Conservation (phyloP, 495 filamentous ascomycete species). For the Podospora bellae-mahoneyi region DNA sequence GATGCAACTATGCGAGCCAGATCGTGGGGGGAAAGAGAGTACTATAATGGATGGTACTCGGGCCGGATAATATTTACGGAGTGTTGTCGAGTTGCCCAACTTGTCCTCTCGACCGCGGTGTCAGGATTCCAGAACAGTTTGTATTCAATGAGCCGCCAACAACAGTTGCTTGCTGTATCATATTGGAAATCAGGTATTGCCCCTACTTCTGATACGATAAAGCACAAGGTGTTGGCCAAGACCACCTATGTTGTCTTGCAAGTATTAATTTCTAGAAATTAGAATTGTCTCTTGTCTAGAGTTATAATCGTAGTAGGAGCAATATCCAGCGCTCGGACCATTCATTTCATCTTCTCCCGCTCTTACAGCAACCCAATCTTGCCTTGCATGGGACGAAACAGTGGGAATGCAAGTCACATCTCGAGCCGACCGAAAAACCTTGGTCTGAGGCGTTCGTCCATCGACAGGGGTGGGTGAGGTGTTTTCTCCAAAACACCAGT, state of each 20-base stretch:
- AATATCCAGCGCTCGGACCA: conserved; percentile 1
- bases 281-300: background rate
- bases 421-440: conserved; percentile 6
- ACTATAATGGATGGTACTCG: background rate
- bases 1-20: background rate
- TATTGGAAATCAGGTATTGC: background rate
- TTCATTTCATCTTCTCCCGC: conserved; percentile 6
- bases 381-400: conserved; percentile 5
- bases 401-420: conserved; percentile 7
- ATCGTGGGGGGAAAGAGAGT: background rate
- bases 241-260: background rate
- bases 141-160: background rate
- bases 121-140: background rate
- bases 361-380: conserved; percentile 5
- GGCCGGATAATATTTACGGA: background rate
- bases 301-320: background rate
- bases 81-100: background rate
- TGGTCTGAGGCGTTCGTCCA: background rate
- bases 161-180: background rate
- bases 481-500: conserved; percentile 1
- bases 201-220: background rate
- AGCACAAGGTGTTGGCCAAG: background rate
- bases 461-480: conserved; percentile 8
- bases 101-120: background rate
- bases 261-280: background rate